Evolutionary conservation across 495 filamentous ascomycete species (phyloP), one percentile per base, ranked within the genome.

Genomic region (Hypoxylon crocopeplum): DNA sequence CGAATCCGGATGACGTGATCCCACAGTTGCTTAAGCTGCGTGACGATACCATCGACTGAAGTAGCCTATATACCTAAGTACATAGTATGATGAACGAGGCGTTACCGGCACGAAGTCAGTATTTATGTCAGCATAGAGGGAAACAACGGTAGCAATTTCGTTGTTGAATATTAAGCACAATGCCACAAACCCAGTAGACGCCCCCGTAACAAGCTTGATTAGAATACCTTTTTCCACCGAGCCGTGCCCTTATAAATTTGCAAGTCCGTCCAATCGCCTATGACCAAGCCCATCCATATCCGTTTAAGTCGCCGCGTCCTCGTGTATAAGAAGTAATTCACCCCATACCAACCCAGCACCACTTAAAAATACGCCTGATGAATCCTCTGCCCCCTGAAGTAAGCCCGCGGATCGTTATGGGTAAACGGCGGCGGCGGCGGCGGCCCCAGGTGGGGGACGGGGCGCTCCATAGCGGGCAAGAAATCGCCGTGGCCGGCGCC

Each of bases 1-100:
- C 77, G 40, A 89, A 82, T 72, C 79, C 84, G 22, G 89, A 91
- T 25, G 89, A 93, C 48, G 79, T 97, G 4, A 76, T 93, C 66
- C 81, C 78, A 46, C 79, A 85, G 56, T 70, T 93, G 17, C 92
- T 92, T 66, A 80, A 78, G 50, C 66, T 95, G 69, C 78, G 86
- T 52, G 86, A 90, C 64, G 91, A 92, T 53, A 80, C 78, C 15
- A 79, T 91, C 56, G 88, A 94, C 70, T 93, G 78, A 24, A 24
- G n/a, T 21, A 33, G 13, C 5, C 13, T 17, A 22, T 34, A 17
- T n/a, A n/a, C n/a, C n/a, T n/a, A n/a, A n/a, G 16, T 34, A 19
- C n/a, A 19, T 13, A 7, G 13, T 17, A 38, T 33, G 4, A 8
- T 27, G 24, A 27, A 3, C 4, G 24, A 27, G 24, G 24, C 24